Base-by-base conservation (phyloP, 257 asterid genomes). In the Gynochthodes officinalis region DNA sequence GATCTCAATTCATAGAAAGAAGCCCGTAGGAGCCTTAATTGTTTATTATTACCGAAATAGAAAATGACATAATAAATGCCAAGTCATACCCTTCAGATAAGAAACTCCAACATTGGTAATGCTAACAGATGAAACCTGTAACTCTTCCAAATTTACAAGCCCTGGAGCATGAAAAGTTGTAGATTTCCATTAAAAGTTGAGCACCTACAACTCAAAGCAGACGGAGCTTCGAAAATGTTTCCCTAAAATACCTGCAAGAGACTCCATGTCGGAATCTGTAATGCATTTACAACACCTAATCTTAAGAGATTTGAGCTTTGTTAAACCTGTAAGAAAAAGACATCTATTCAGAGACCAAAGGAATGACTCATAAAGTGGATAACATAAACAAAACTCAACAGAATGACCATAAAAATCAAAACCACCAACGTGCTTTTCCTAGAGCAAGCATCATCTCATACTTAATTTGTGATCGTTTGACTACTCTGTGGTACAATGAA, bases 281-380 rank as follows among this genome's bases (percentile, higher is more conserved):
- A 95, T 86, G 89, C 96, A 92, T 77, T 89, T 92, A 80, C 99
- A 95, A 79, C 92, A 89, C 81, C 91, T 89, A 75, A 92, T 77
- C 80, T 83, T 90, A 63, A 95, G 88, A 79, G 95, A 81, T 75
- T 88, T 94, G 21, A 95, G 97, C 83, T 85, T 90, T 27, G 81
- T 54, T 33, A 95, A 83, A 49, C 89, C 99, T 95, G 88, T 19
- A 43, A 18, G 43, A 48, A 60, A 49, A 58, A 71, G 10, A 58
- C 21, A 5, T 5, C 50, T 43, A 57, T 57, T 39, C 76, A 64
- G 70, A 43, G 80, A 46, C 48, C 28, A 37, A 77, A 70, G 27
- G 4, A 32, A 32, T 33, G 39, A 14, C 43, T 27, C 35, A 28
- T 11, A 63, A 55, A 4, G 0, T 48, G 10, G 25, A 1, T 42